These are phyloP conservation scores for Raddia distichophylla DNA, from an alignment of 176 grass and related monocot species.

Conservation along the genomic window DNA sequence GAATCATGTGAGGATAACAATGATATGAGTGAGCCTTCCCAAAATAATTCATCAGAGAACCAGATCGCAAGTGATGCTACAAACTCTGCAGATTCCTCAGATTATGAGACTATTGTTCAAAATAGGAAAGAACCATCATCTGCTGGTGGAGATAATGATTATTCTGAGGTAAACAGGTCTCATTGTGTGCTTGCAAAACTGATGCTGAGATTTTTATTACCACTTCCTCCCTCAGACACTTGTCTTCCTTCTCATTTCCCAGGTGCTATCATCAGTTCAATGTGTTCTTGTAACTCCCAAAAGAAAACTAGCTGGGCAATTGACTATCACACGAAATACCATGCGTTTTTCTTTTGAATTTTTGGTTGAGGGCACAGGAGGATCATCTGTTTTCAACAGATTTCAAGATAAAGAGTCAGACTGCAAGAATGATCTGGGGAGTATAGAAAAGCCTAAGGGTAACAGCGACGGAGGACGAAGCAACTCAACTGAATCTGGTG, in stretches of 20 bases:
- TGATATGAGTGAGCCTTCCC: conserved; percentile 46
- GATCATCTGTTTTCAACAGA: conserved; percentile 85
- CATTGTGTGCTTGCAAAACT: conserved; percentile 15
- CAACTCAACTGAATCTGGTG: conserved; percentile 47
- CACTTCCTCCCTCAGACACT: conserved; percentile 24
- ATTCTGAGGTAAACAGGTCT: conserved; percentile 54
- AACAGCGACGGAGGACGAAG: conserved; percentile 59
- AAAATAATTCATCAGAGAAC: conserved; percentile 48
- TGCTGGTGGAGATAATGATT: conserved; percentile 57
- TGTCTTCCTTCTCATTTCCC: conserved; percentile 39
- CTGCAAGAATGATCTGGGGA: conserved; percentile 66
- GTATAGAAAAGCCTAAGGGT: conserved; percentile 57
- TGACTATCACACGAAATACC: conserved; percentile 67
- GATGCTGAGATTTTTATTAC: background rate
- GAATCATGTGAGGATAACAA: conserved; percentile 66
- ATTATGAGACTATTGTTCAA: conserved; percentile 62
- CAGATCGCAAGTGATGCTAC: conserved; percentile 45
- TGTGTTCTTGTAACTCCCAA: conserved; percentile 96
- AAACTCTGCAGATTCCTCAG: conserved; percentile 49
- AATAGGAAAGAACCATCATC: conserved; percentile 72
- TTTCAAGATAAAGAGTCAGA: conserved; percentile 73
- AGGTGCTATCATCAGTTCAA: conserved; percentile 70
- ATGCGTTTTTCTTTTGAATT: conserved; percentile 95
- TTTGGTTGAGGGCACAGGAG: conserved; percentile 93
- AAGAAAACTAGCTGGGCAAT: conserved; percentile 85